Conservation (phyloP, 2,329 filamentous ascomycete genomes). For the Penicillium sp. region DNA sequence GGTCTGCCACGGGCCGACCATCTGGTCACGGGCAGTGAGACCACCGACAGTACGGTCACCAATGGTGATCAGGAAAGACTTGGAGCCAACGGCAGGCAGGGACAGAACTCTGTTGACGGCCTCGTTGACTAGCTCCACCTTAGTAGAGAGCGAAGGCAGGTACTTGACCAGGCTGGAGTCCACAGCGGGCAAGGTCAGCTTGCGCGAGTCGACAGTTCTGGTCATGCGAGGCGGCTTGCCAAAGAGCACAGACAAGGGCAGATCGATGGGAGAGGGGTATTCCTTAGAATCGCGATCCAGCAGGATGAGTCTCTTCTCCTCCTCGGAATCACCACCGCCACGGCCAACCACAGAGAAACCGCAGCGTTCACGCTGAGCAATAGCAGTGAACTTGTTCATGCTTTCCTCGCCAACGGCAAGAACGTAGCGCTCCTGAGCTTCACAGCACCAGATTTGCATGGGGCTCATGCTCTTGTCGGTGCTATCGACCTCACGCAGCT, state of each 20-base stretch:
- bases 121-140: constrained; percentile 57
- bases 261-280: constrained; percentile 77
- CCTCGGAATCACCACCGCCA: constrained; percentile 64
- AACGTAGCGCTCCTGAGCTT: constrained; percentile 95
- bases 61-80: constrained; percentile 96
- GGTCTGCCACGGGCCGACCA: constrained; percentile 95
- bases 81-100: constrained; percentile 90
- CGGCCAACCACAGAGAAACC: constrained; percentile 89
- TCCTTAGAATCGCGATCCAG: constrained; percentile 76
- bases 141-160: constrained; percentile 56
- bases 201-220: constrained; percentile 69
- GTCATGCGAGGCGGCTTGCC: constrained; percentile 83
- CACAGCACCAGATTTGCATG: constrained; percentile 96
- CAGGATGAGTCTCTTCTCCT: constrained; percentile 72
- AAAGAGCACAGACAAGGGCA: constrained; percentile 86
- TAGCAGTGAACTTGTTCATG: constrained; percentile 69
- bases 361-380: constrained; percentile 80
- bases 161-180: constrained; percentile 71
- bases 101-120: constrained; percentile 79
- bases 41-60: constrained; percentile 90
- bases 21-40: constrained; percentile 84
- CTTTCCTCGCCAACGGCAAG: constrained; percentile 79
- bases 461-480: constrained; percentile 91
- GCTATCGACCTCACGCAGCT: constrained; percentile 90
- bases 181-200: constrained; percentile 68